Base-by-base conservation (phyloP, 768 basidiomycete genomes). In the Russula griseocarnosa region DNA sequence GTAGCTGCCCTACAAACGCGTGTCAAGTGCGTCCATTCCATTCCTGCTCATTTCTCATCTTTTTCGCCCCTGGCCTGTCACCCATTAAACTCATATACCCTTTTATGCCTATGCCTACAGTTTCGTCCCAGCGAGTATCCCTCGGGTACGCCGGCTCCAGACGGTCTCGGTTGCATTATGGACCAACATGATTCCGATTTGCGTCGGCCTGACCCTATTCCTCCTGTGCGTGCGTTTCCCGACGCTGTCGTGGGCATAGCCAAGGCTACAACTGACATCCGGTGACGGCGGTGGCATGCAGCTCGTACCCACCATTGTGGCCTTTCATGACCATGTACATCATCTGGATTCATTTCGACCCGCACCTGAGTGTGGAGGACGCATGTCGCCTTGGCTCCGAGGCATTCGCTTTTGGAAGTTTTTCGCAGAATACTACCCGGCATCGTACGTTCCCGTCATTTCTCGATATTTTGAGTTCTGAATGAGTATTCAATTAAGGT, bases 341-440 rank as follows among this genome's bases (percentile, higher is more conserved):
- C 66, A 71, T 89, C 32, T 99, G 94, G 94, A 79, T 76, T 18
- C 87, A 79, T 73, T 78, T 92, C 62, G 97, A 98, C 74, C 77
- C 18, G 86, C 87, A 54, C 91, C 93, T 0, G 87, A 89, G 65
- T 71, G 79, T 54, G 82, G 97, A 60, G 83, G 92, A 62, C 73
- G 93, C 38, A 79, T 86, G 34, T 88, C 83, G 66, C 78, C 79
- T 26, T 94, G 89, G 91, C 83, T 92, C 65, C 82, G 94, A 32
- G 81, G 81, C 9, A 70, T 79, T 66, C 76, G 78, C 50, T 82
- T 92, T 67, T 98, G 94, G 93, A 83, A 78, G 71, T 93, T 94
- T 71, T 98, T 96, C 77, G 92, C 94, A 24, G 90, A 91, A 65
- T 90, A 93, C 74, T 94, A 94, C 70, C 92, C 92, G 69, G 87